Evolutionary conservation across 352 stramenopile genomes (phyloP), one percentile per base, ranked within the genome.

Genomic region (Pythium rishiriense): DNA sequence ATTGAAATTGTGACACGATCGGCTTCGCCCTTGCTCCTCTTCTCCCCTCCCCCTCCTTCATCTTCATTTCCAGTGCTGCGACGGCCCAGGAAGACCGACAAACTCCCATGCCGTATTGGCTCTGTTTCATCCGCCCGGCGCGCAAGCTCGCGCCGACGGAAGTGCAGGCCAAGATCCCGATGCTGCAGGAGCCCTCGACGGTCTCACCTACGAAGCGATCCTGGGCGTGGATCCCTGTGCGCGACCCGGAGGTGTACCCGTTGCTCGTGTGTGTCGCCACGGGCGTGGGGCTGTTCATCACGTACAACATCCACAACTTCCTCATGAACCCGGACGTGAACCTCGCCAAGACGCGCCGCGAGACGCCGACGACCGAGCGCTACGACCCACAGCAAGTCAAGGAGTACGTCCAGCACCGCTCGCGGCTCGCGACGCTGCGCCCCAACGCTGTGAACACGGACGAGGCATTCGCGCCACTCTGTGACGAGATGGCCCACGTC

Each of bases 151-250:
- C 70, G 62, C 41, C 64, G 25, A 75, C 66, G 10, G 68, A 79
- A 22, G 60, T 79, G n/a, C 64, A 79, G 35, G 68, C 68, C 24
- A 81, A 76, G 66, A 62, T 81, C 37, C 70, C 70, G 26, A 81
- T 79, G 70, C 21, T 79, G n/a, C 21, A 53, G 11, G 68, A 69
- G 11, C 59, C 60, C 12, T 60, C 61, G 12, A 55, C 39, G 9
- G 24, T 54, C 3, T 47, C 67, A 22, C 42, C 50, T 19, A 21
- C 51, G 15, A 73, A 76, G 35, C 66, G 66, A 8, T 60, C 51
- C 31, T 78, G 70, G 58, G 19, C 33, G 28, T 64, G 55, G 51
- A 68, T 81, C 22, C 61, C 64, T 0, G 68, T 71, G 56, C 70
- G 64, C 28, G 74, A 81, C 45, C 74, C 74, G 1, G 74, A 81